Evolutionary conservation across 805 yeast genomes (phyloP), one percentile per base, ranked within the genome.

Genomic region (Pichia eremophila): DNA sequence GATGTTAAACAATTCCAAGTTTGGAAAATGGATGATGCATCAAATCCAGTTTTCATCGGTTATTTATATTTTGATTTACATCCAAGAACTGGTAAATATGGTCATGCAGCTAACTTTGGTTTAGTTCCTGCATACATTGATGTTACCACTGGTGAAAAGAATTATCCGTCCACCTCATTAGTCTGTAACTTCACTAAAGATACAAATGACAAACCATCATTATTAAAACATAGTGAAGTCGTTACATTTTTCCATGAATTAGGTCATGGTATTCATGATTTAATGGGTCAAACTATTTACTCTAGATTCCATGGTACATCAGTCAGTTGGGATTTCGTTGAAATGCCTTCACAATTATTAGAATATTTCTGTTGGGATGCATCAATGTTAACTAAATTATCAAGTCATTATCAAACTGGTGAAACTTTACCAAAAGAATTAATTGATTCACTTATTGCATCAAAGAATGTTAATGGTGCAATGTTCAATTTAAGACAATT

Each of bases 341-440:
- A 87, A 65, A 86, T 91, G 49, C 96, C 95, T 28, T 86, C 95
- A 1, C 95, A 87, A 68, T 78, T 87, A 81, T 70, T 87, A 56
- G 95, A 87, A 64, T 84, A 79, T 63, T 87, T 93, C 87, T 83
- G 90, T 37, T 87, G 95, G 95, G 75, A 81, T 46, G 72, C 72
- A 46, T 67, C 72, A 38, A 81, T 79, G 63, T 69, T 87, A 53
- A 73, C 70, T 55, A 59, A 61, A 10, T 65, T 87, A 46, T 81
- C 91, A 0, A 70, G 75, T 19, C 95, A 87, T 63, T 85, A 83
- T 61, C 45, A 64, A 38, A 67, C 74, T 46, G 70, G 81, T 4
- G 78, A 78, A 27, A 68, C 74, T 36, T 73, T 87, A 32, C 73
- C 76, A 27, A 82, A 79, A 45, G 72, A 69, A 3, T 65, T 83